These are phyloP conservation scores for Teunomyces lycoperdinae DNA, from an alignment of 805 yeast genomes.

Conservation along the genomic window DNA sequence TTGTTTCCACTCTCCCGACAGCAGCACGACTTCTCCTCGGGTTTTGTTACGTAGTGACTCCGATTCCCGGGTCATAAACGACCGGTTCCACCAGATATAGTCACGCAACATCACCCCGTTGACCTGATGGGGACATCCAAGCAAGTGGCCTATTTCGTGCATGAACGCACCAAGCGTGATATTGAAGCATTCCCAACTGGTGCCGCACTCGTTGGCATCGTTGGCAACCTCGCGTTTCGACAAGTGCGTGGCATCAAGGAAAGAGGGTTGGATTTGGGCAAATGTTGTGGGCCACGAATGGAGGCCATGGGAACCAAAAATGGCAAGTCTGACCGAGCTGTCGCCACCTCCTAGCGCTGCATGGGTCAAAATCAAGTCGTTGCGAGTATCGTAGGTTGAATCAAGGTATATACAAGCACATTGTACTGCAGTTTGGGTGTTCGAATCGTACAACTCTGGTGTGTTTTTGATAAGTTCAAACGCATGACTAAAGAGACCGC, in stretches of 20 bases:
- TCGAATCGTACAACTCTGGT: constrained; percentile 24
- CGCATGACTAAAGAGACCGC: constrained; percentile 78
- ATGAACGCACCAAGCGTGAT: constrained; percentile 89
- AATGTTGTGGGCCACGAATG: constrained; percentile 90
- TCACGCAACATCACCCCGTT: constrained; percentile 89
- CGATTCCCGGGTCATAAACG: constrained; percentile 72
- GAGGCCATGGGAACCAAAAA: constrained; percentile 90
- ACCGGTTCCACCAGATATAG: constrained; percentile 75
- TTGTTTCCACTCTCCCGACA: constrained; percentile 46
- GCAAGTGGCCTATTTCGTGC: constrained; percentile 91
- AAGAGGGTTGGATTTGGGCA: constrained; percentile 65
- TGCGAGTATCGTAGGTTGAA: constrained; percentile 70
- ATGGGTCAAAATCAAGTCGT: constrained; percentile 68
- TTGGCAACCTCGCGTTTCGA: constrained; percentile 78
- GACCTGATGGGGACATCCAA: constrained; percentile 92
- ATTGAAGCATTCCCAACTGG: constrained; percentile 86
- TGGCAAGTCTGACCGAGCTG: constrained; percentile 69
- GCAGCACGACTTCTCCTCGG: constrained; percentile 40
- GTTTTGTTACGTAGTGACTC: constrained; percentile 51
- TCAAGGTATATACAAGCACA: constrained; percentile 87
- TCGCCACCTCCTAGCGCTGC: constrained; percentile 94
- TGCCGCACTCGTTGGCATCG: constrained; percentile 79
- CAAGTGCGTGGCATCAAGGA: constrained; percentile 68
- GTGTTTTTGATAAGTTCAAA: constrained; percentile 58
- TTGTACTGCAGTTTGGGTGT: constrained; percentile 57